phyloP scores from a whole-genome alignment of 2,329 filamentous ascomycete species.

The Calycina herbarum region DNA sequence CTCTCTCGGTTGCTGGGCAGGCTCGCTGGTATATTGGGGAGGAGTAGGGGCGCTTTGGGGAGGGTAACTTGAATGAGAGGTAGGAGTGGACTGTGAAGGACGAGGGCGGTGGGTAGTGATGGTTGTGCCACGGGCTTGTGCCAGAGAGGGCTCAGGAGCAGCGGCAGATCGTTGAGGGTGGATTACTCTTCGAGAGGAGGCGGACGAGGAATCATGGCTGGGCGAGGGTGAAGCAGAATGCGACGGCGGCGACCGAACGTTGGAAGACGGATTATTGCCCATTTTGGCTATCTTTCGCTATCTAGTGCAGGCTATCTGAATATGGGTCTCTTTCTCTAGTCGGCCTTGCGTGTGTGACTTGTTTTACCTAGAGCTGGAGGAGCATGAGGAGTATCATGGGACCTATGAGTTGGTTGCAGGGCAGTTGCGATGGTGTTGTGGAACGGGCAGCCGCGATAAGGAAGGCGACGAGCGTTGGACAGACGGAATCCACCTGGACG shows the following conservation, averaged over 20 bases:
- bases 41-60: constrained; percentile 25
- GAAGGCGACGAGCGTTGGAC: background rate
- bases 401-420: constrained; percentile 2
- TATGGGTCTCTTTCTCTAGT: background rate
- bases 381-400: constrained; percentile 12
- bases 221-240: constrained; percentile 35
- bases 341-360: constrained; percentile 16
- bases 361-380: constrained; percentile 8
- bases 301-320: constrained; percentile 5
- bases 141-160: constrained; percentile 61
- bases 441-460: constrained; percentile 10
- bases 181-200: constrained; percentile 42
- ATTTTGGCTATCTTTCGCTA: constrained; percentile 32
- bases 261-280: constrained; percentile 48
- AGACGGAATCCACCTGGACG: background rate
- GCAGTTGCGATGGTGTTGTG: constrained; percentile 10
- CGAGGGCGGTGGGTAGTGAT: constrained; percentile 31
- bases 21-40: constrained; percentile 27
- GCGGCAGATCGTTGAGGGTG: constrained; percentile 57
- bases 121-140: constrained; percentile 49
- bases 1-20: constrained; percentile 31
- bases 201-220: constrained; percentile 32
- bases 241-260: constrained; percentile 40
- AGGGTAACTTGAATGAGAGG: constrained; percentile 19
- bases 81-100: constrained; percentile 27